These are phyloP conservation scores for Hordeum pubiflorum DNA, from an alignment of 202 grass and related monocot genomes.

Conservation along the genomic window DNA sequence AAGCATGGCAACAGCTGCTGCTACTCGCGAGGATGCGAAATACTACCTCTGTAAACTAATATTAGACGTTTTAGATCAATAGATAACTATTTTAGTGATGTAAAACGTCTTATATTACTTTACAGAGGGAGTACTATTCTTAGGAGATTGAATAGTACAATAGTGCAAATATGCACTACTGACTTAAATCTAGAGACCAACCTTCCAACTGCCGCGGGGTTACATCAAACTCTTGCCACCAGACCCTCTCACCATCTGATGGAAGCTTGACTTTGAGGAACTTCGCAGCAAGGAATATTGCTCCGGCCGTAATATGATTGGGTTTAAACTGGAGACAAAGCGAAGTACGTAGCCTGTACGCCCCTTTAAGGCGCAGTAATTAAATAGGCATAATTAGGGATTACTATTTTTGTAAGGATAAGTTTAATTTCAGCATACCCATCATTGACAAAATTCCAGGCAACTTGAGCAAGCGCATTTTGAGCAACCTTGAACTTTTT, in stretches of 20 bases:
- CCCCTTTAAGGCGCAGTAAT: not conserved
- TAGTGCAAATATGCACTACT: not conserved
- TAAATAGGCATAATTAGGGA: not conserved
- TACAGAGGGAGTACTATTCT: not conserved
- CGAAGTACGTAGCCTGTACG: constrained; percentile 51
- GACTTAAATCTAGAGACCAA: constrained; percentile 27
- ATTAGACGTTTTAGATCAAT: too few relatives aligned
- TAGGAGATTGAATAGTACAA: not conserved
- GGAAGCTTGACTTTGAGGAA: constrained; percentile 90
- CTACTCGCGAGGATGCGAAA: not conserved
- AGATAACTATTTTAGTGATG: too few relatives aligned
- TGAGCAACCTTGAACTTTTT: not conserved
- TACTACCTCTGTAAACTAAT: not conserved
- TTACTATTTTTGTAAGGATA: not conserved
- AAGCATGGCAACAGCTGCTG: not conserved
- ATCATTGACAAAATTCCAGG: constrained; percentile 76
- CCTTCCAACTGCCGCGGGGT: constrained; percentile 80
- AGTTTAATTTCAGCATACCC: constrained; percentile 7
- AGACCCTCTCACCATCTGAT: constrained; percentile 69
- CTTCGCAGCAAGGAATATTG: constrained; percentile 79
- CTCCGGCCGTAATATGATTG: constrained; percentile 76
- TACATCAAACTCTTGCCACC: constrained; percentile 91
- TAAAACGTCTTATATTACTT: too few relatives aligned
- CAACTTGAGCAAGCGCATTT: constrained; percentile 20
- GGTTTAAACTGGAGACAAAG: constrained; percentile 85